These are phyloP conservation scores for Taphrina wiesneri DNA, from an alignment of 1,139 yeast genomes.

Conservation along the genomic window DNA sequence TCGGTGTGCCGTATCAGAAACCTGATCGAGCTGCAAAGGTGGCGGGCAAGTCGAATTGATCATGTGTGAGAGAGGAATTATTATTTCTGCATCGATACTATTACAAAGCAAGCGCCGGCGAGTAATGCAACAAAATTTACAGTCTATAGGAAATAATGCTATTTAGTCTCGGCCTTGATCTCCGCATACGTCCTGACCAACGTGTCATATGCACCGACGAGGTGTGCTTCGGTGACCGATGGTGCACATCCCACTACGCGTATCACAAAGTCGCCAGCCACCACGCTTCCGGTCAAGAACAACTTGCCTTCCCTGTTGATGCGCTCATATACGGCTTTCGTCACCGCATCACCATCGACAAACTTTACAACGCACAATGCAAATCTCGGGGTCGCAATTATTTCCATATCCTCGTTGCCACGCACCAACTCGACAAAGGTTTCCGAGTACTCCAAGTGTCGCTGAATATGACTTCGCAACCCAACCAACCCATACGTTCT, in stretches of 20 bases:
- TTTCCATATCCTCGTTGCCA: slow-evolving; percentile 34
- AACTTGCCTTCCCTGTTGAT: slow-evolving; percentile 38
- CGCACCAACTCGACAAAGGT: slow-evolving; percentile 36
- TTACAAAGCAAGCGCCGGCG: neutral
- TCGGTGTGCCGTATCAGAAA: neutral
- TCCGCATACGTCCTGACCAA: slow-evolving; percentile 12
- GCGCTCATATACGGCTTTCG: slow-evolving; percentile 38
- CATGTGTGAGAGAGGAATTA: too few species aligned
- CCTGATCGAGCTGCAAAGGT: neutral
- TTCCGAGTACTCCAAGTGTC: slow-evolving; percentile 35
- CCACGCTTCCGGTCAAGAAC: slow-evolving; percentile 39
- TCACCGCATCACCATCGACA: slow-evolving; percentile 34
- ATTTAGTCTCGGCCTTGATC: slow-evolving; percentile 7
- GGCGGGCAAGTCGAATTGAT: neutral
- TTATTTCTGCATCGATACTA: too few species aligned
- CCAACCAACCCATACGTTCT: slow-evolving; percentile 40
- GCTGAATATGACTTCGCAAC: slow-evolving; percentile 38
- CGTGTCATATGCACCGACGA: slow-evolving; percentile 30
- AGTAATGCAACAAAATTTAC: neutral
- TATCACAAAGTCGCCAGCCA: slow-evolving; percentile 37
- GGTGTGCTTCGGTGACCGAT: slow-evolving; percentile 38
- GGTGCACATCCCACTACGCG: slow-evolving; percentile 41
- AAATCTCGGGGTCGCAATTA: slow-evolving; percentile 38
- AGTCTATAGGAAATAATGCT: too few species aligned
- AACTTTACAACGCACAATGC: slow-evolving; percentile 39